phyloP scores from a whole-genome alignment of 345 rosid genomes.

The Salix viminalis region DNA sequence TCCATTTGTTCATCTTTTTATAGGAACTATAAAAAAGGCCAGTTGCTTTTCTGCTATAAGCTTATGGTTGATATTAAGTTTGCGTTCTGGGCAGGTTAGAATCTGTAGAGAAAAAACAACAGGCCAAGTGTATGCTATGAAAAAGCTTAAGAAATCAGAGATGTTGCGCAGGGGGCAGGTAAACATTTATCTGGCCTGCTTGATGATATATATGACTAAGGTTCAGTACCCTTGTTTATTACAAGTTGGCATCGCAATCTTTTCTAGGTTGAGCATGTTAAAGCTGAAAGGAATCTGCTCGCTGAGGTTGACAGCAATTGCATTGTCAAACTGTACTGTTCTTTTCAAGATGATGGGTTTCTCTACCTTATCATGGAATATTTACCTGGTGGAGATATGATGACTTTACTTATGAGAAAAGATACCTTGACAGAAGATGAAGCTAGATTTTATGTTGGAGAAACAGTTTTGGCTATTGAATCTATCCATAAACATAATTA shows the following conservation, averaged over 20 bases:
- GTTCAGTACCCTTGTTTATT: constrained; percentile 11
- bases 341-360: constrained; percentile 89
- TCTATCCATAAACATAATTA: constrained; percentile 91
- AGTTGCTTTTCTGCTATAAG: not conserved
- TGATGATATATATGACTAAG: constrained; percentile 1
- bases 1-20: not conserved
- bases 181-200: constrained; percentile 16
- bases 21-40: not conserved
- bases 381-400: constrained; percentile 96
- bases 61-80: constrained; percentile 10
- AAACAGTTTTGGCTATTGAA: constrained; percentile 81
- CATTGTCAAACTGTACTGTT: constrained; percentile 90
- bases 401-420: constrained; percentile 95
- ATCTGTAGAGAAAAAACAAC: constrained; percentile 82
- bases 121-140: constrained; percentile 93
- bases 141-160: constrained; percentile 84
- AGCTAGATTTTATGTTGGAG: constrained; percentile 85
- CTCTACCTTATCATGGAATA: constrained; percentile 94
- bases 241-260: constrained; percentile 6
- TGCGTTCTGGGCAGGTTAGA: constrained; percentile 63
- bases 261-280: constrained; percentile 86
- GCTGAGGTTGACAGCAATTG: constrained; percentile 96
- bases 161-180: constrained; percentile 99
- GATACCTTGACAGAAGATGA: constrained; percentile 86
- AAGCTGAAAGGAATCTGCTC: constrained; percentile 88